phyloP scores from a whole-genome alignment of 2,329 filamentous ascomycete genomes.

The Aspergillus fumigatus region DNA sequence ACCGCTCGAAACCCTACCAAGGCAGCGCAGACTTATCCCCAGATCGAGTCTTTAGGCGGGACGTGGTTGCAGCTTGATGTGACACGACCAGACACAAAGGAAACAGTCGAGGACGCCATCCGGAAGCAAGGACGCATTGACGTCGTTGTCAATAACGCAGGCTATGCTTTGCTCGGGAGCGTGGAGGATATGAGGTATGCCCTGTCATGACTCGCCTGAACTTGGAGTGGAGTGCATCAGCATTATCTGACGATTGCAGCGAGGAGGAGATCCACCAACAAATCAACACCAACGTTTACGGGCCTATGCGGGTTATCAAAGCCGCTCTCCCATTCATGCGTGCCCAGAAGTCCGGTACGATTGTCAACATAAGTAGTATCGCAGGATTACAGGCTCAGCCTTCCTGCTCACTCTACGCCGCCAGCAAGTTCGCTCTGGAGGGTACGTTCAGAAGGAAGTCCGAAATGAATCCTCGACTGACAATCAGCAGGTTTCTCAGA shows the following conservation, averaged over 20 bases:
- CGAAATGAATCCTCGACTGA: neutral
- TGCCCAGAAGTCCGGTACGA: conserved; percentile 25
- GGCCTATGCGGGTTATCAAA: conserved; percentile 36
- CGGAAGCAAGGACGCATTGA: conserved; percentile 8
- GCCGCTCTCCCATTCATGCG: conserved; percentile 39
- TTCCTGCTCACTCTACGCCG: conserved; percentile 34
- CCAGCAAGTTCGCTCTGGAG: conserved; percentile 42
- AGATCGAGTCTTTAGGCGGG: conserved; percentile 7
- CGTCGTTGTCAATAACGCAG: conserved; percentile 14
- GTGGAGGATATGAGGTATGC: conserved; percentile 19
- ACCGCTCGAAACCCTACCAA: conserved; percentile 41
- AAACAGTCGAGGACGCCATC: neutral
- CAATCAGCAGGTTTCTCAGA: conserved; percentile 26
- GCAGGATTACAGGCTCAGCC: conserved; percentile 42
- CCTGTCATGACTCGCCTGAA: neutral
- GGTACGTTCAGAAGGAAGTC: conserved; percentile 5
- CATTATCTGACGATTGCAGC: conserved; percentile 1
- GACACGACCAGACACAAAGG: conserved; percentile 3
- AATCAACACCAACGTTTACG: conserved; percentile 41
- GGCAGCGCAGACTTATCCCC: conserved; percentile 1
- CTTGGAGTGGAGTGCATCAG: too few relatives aligned
- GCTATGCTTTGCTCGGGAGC: conserved; percentile 16
- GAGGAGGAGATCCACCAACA: conserved; percentile 14
- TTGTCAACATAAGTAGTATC: conserved; percentile 48
- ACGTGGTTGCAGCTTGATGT: conserved; percentile 9